Percentiles rank a stretch among this genome's conserved stretches.
Conservation (phyloP, 1,284 basidiomycete genomes). For the Pyrrhoderma noxium region DNA sequence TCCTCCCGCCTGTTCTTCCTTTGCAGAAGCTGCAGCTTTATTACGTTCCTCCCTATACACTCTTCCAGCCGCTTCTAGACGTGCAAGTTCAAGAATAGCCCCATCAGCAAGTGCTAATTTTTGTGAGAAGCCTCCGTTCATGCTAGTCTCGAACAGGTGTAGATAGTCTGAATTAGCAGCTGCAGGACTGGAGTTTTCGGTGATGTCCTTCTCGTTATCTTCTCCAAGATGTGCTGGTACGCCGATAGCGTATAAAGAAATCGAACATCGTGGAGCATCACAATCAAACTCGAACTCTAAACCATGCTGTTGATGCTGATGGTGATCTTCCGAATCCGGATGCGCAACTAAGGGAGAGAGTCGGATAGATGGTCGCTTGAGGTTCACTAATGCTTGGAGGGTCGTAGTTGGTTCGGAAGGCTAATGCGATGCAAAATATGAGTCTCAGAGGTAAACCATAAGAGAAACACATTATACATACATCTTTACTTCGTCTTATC, state of each 20-base stretch:
- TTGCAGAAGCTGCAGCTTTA: slow-evolving; percentile 17
- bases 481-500: slow-evolving; percentile 82
- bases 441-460: too few relatives aligned
- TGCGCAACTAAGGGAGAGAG: slow-evolving; percentile 55
- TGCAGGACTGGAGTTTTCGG: neutral
- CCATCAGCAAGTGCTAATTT: slow-evolving; percentile 66
- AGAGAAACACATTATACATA: slow-evolving; percentile 27
- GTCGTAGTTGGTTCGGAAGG: slow-evolving; percentile 79
- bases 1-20: neutral
- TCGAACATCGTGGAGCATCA: slow-evolving; percentile 73
- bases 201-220: slow-evolving; percentile 4
- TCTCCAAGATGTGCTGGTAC: slow-evolving; percentile 47
- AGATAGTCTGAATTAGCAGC: slow-evolving; percentile 40
- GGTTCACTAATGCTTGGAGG: slow-evolving; percentile 83
- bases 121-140: slow-evolving; percentile 76
- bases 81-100: slow-evolving; percentile 63
- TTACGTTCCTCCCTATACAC: slow-evolving; percentile 18
- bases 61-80: slow-evolving; percentile 39
- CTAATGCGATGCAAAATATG: slow-evolving; percentile 31
- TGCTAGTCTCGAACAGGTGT: slow-evolving; percentile 64
- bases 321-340: slow-evolving; percentile 31
- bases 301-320: slow-evolving; percentile 46
- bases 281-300: slow-evolving; percentile 88
- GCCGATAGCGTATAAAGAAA: slow-evolving; percentile 68
- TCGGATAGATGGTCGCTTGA: slow-evolving; percentile 77